Conservation (phyloP, 1,139 yeast genomes). For the Kluyveromyces sp. region DNA sequence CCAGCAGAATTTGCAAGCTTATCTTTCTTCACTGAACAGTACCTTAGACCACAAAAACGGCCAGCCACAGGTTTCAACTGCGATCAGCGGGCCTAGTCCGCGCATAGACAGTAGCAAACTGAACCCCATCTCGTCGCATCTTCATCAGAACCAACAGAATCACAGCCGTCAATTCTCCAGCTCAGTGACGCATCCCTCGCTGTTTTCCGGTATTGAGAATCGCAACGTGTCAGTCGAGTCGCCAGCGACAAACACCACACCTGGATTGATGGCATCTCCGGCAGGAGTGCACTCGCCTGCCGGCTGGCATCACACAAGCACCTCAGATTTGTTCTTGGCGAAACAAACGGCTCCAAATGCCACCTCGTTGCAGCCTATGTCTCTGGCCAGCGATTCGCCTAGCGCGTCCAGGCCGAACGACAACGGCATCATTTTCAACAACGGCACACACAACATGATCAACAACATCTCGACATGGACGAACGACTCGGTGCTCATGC, state of each 20-base stretch:
- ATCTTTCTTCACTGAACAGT: slow-evolving; percentile 22
- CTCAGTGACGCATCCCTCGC: background rate
- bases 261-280: background rate
- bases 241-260: background rate
- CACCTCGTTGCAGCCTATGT: slow-evolving; percentile 1
- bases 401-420: slow-evolving; percentile 5
- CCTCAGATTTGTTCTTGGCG: background rate
- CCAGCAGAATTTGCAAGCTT: slow-evolving; percentile 30
- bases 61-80: background rate
- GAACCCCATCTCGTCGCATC: background rate
- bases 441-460: slow-evolving; percentile 52
- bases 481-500: slow-evolving; percentile 23
- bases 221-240: background rate
- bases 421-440: slow-evolving; percentile 36
- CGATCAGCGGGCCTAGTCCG: background rate
- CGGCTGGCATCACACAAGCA: background rate
- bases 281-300: background rate
- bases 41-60: background rate
- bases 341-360: background rate
- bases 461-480: slow-evolving; percentile 58
- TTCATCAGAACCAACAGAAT: no score
- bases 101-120: background rate
- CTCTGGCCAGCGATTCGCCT: background rate
- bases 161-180: background rate
- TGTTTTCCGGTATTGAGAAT: background rate